Percentiles rank a stretch among this genome's conserved stretches.
These are phyloP conservation scores for Pseudogymnoascus sp. DNA, from an alignment of 2,329 filamentous ascomycete genomes.

Conservation along the genomic window DNA sequence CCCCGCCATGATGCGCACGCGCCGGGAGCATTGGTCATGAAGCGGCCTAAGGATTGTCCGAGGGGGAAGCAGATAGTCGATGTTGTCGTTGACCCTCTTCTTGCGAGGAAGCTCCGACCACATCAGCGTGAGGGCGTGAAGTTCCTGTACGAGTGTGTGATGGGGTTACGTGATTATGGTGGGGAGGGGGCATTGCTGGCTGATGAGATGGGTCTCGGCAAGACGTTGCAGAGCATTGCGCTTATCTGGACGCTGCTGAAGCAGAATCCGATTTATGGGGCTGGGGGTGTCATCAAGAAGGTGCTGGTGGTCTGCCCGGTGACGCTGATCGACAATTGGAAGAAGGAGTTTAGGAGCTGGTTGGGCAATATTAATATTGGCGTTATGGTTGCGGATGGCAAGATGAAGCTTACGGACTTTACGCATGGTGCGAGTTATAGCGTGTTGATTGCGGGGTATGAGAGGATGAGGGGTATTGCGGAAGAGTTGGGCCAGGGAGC, in stretches of 20 bases:
- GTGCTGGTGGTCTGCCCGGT: slow-evolving; percentile 67
- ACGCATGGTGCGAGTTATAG: slow-evolving; percentile 60
- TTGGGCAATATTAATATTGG: slow-evolving; percentile 62
- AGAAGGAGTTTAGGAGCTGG: slow-evolving; percentile 66
- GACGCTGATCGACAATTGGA: slow-evolving; percentile 65
- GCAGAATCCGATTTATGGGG: slow-evolving; percentile 56
- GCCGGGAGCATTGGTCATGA: slow-evolving; percentile 58
- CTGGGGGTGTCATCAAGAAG: slow-evolving; percentile 54
- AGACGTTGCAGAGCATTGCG: slow-evolving; percentile 65
- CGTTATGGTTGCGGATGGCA: slow-evolving; percentile 55
- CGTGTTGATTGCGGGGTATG: slow-evolving; percentile 67
- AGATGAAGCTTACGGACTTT: slow-evolving; percentile 56
- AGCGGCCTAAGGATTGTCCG: slow-evolving; percentile 44
- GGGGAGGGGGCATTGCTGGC: slow-evolving; percentile 64
- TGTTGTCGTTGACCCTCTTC: slow-evolving; percentile 61
- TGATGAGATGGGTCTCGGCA: slow-evolving; percentile 69
- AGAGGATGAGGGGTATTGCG: slow-evolving; percentile 57
- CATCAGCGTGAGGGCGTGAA: slow-evolving; percentile 63
- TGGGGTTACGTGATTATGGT: slow-evolving; percentile 59
- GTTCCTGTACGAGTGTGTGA: slow-evolving; percentile 68
- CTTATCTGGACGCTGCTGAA: slow-evolving; percentile 65
- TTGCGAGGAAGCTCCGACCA: slow-evolving; percentile 52
- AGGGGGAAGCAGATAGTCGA: slow-evolving; percentile 60
- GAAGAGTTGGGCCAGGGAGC: slow-evolving; percentile 54
- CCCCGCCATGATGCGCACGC: slow-evolving; percentile 58